Conservation (phyloP, 345 rosid genomes). For the Leavenworthia alabamica region DNA sequence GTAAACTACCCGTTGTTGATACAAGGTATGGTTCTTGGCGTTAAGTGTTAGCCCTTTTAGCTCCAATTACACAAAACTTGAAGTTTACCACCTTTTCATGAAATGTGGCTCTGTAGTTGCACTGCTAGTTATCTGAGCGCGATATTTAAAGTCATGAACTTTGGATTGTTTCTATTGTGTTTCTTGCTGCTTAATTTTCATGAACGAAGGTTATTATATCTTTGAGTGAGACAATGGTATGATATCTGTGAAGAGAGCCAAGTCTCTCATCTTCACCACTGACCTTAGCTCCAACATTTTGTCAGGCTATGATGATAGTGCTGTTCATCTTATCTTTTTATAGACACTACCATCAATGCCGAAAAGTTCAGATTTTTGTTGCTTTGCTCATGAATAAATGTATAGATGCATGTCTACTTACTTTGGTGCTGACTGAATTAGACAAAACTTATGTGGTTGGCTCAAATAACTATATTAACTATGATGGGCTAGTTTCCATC, state of each 20-base stretch:
- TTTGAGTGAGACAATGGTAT: background rate
- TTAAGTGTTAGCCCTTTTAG: background rate
- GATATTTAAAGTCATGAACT: background rate
- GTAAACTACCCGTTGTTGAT: conserved; percentile 66
- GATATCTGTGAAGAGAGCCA: background rate
- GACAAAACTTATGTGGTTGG: too few species aligned
- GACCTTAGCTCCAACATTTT: background rate
- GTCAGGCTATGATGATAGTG: background rate
- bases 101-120: background rate
- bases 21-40: conserved; percentile 40
- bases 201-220: too few species aligned
- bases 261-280: background rate
- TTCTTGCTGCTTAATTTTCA: background rate
- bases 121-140: background rate
- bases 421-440: background rate
- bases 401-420: background rate
- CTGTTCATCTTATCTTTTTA: background rate
- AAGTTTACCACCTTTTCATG: background rate
- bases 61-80: too few species aligned
- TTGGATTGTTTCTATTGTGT: background rate
- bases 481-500: too few species aligned
- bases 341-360: background rate
- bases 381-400: background rate
- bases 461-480: background rate
- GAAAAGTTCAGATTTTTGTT: background rate